Evolutionary conservation across 1,284 basidiomycete genomes (phyloP), one percentile per base, ranked within the genome.

Genomic region (Sphagnurus paluster): DNA sequence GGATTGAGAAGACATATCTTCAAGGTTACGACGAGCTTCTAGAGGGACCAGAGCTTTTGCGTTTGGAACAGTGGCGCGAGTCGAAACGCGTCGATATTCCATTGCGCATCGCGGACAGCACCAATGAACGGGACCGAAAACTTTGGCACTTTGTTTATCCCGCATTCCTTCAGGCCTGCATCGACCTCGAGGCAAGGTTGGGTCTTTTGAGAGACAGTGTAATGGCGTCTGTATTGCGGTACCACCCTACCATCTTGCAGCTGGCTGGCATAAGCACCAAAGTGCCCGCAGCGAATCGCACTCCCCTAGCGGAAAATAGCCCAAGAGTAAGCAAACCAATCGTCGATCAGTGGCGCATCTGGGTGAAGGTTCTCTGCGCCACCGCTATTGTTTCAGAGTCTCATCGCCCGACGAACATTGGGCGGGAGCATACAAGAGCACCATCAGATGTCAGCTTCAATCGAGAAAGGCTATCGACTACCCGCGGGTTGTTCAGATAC

Each of bases 271-370:
- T 84, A 51, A 82, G 72, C 59, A 79, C 60, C 50, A 72, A 71
- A 48, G 68, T 70, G 34, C 75, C 77, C 14, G 58, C 66, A n/a
- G 72, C 72, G 13, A 63, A 66, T 29, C 74, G 78, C 3, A 63
- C 62, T 11, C 59, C 66, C 16, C 54, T 60, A 11, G 53, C 60
- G 1, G 82, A 83, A 37, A 73, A 71, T 46, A 76, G 75, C 0
- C 50, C 69, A 16, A 77, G 74, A 17, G 91, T 94, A 20, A 81
- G 84, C 47, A 77, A 74, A 52, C 64, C 71, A 7, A 67, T 87
- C 29, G 80, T 93, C 17, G 84, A 89, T 38, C 92, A 96, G 62
- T 98, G 93, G 94, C 80, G 89, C 50, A 73, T 86, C 21, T 96
- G 92, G 84, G 76, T 93, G 39, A 87, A 90, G 50, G 76, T 90